Conservation (phyloP, 768 basidiomycete species). For the Porpolomopsis calyptriformis region DNA sequence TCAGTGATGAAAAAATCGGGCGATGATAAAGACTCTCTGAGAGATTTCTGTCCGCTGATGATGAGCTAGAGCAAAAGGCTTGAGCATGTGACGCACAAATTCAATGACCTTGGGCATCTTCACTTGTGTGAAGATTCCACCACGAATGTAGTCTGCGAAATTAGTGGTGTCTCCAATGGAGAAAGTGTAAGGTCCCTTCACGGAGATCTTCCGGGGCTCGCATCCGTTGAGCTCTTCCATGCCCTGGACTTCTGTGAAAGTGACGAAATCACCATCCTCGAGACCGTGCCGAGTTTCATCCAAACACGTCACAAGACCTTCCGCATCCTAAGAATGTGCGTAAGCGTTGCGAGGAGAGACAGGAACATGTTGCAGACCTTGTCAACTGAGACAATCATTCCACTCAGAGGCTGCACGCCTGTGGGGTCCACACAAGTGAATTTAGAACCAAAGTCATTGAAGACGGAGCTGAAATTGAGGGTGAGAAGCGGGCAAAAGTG, state of each 20-base stretch:
- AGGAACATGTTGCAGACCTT: slow-evolving; percentile 41
- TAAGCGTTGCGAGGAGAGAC: neutral
- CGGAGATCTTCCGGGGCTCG: slow-evolving; percentile 82
- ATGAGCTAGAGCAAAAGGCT: neutral
- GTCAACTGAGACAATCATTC: slow-evolving; percentile 93
- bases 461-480: slow-evolving; percentile 55
- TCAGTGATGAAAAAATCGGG: slow-evolving; percentile 93
- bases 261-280: slow-evolving; percentile 97
- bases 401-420: slow-evolving; percentile 87
- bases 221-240: slow-evolving; percentile 87
- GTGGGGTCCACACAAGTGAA: slow-evolving; percentile 97
- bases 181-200: slow-evolving; percentile 98
- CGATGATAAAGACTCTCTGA: slow-evolving; percentile 67
- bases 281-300: slow-evolving; percentile 97
- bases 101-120: slow-evolving; percentile 97
- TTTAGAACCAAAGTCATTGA: slow-evolving; percentile 93
- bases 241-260: slow-evolving; percentile 92
- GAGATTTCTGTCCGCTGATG: slow-evolving; percentile 83
- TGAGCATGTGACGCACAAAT: slow-evolving; percentile 53
- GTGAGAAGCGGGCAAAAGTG: neutral
- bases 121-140: slow-evolving; percentile 95
- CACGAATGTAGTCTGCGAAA: slow-evolving; percentile 66
- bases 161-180: slow-evolving; percentile 84
- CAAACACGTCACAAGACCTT: slow-evolving; percentile 91
- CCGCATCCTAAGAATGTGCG: slow-evolving; percentile 44